These are phyloP conservation scores for Asterionellopsis glacialis DNA, from an alignment of 108 stramenopile genomes.

Conservation along the genomic window DNA sequence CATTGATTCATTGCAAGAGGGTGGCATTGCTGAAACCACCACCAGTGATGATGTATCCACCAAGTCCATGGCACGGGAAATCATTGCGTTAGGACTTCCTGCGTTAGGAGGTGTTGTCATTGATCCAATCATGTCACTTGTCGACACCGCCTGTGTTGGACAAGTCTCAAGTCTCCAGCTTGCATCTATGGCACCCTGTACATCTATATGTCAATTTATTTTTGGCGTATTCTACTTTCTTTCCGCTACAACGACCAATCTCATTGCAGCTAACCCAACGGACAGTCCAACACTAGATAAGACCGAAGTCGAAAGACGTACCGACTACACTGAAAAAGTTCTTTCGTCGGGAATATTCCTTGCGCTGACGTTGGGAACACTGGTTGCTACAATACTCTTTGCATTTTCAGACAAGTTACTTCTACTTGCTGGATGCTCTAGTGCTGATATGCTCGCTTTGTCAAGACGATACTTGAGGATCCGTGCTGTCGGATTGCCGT, in stretches of 20 bases:
- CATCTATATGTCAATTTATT: constrained; percentile 36
- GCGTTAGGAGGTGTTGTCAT: constrained; percentile 31
- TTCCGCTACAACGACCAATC: constrained; percentile 30
- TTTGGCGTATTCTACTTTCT: constrained; percentile 45
- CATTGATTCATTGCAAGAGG: no score
- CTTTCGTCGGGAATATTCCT: constrained; percentile 23
- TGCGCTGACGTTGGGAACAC: constrained; percentile 17
- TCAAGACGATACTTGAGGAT: constrained; percentile 32
- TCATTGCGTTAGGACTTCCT: constrained; percentile 19
- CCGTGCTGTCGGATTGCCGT: constrained; percentile 41
- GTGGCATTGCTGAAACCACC: no score
- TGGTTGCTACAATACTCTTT: constrained; percentile 13
- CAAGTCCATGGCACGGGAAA: constrained; percentile 11
- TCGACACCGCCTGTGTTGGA: constrained; percentile 48
- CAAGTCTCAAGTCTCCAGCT: constrained; percentile 28
- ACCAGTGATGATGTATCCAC: neutral
- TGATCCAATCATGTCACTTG: constrained; percentile 45
- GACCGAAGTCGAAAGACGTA: constrained; percentile 9
- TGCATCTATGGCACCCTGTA: constrained; percentile 42
- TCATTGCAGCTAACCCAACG: constrained; percentile 28
- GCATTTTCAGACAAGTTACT: constrained; percentile 23
- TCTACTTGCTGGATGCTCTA: constrained; percentile 21
- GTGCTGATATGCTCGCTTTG: constrained; percentile 20
- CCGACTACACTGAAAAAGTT: constrained; percentile 18
- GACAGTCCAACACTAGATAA: neutral